A percentile compares a stretch with the other conserved stretches of the same genome.
phyloP scores from a whole-genome alignment of 2,329 filamentous ascomycete genomes.

The Hypoxylon sp. region DNA sequence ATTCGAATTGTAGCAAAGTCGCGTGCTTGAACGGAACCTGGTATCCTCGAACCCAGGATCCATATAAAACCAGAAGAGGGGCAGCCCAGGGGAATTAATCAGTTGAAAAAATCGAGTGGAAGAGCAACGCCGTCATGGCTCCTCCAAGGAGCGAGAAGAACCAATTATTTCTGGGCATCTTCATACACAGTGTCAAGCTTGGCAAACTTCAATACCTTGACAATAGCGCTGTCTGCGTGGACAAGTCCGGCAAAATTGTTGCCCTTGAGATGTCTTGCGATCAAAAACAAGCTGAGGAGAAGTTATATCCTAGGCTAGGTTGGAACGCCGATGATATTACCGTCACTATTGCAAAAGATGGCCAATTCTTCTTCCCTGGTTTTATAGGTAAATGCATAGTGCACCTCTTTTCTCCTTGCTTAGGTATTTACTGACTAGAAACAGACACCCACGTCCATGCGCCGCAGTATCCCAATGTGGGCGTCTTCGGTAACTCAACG shows the following conservation, averaged over 20 bases:
- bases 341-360: conserved; percentile 58
- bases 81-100: neutral
- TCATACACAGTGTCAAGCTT: conserved; percentile 67
- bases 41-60: conserved; percentile 4
- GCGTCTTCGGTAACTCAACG: conserved; percentile 93
- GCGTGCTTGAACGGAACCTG: neutral
- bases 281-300: conserved; percentile 54
- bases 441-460: conserved; percentile 97
- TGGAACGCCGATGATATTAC: conserved; percentile 61
- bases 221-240: conserved; percentile 66
- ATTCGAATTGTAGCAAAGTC: conserved; percentile 3
- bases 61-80: conserved; percentile 12
- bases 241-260: conserved; percentile 65
- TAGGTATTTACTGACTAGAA: conserved; percentile 45
- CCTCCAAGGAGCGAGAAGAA: conserved; percentile 51
- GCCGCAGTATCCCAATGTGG: conserved; percentile 92
- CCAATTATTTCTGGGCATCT: conserved; percentile 69
- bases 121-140: conserved; percentile 43
- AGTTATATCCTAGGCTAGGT: conserved; percentile 60
- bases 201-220: conserved; percentile 67
- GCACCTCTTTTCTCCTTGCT: neutral
- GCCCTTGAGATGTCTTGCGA: conserved; percentile 60
- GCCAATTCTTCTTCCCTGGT: conserved; percentile 86
- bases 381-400: conserved; percentile 74
- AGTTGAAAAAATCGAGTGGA: conserved; percentile 1